A percentile compares a stretch with the other conserved stretches of the same genome.
phyloP scores from a whole-genome alignment of 2,329 filamentous ascomycete genomes.

The Xylaria sp. region DNA sequence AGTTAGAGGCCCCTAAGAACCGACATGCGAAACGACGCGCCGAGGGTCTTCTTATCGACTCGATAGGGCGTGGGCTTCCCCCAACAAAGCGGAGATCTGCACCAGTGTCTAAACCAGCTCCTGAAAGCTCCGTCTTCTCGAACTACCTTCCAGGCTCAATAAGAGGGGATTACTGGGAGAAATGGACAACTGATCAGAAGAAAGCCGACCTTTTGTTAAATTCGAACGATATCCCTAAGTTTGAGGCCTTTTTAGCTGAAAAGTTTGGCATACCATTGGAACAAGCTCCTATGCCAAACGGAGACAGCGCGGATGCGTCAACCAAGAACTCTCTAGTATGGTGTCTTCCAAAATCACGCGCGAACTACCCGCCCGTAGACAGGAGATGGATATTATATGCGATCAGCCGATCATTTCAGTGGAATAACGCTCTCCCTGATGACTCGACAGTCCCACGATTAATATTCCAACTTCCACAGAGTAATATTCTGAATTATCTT shows the following conservation, averaged over 20 bases:
- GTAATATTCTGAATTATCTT: constrained; percentile 67
- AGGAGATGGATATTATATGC: constrained; percentile 72
- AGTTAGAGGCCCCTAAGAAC: constrained; percentile 70
- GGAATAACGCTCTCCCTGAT: constrained; percentile 58
- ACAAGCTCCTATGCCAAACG: constrained; percentile 37
- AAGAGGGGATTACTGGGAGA: constrained; percentile 60
- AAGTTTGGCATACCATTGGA: constrained; percentile 59
- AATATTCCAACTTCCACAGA: constrained; percentile 59
- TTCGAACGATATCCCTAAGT: constrained; percentile 57
- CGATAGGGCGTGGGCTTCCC: constrained; percentile 72
- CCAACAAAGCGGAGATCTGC: constrained; percentile 51
- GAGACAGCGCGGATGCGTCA: constrained; percentile 33
- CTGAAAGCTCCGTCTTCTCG: constrained; percentile 50
- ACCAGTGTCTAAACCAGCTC: constrained; percentile 45
- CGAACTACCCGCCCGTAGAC: constrained; percentile 66
- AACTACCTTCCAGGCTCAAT: constrained; percentile 60
- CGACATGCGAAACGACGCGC: constrained; percentile 65
- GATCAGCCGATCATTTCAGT: constrained; percentile 70
- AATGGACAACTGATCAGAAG: constrained; percentile 57
- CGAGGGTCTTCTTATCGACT: constrained; percentile 75
- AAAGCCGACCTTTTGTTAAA: constrained; percentile 60
- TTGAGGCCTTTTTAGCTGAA: constrained; percentile 61
- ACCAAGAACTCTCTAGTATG: constrained; percentile 56
- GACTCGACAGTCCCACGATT: constrained; percentile 55
- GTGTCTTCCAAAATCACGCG: constrained; percentile 58